Base-by-base conservation (phyloP, 352 stramenopile genomes). In the Phytophthora pinifolia region DNA sequence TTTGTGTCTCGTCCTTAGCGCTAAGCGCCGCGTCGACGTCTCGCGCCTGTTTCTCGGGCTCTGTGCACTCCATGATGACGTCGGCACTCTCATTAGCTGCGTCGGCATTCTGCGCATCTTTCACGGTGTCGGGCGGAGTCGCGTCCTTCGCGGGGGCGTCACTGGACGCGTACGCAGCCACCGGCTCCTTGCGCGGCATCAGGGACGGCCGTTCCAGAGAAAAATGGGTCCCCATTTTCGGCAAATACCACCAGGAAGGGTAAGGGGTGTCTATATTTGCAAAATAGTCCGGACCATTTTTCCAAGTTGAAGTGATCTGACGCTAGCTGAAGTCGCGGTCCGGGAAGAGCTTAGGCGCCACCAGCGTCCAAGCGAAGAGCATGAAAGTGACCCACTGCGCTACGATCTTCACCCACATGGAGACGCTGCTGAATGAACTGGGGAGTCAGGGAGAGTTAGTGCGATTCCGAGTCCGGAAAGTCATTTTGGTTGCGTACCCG, bases 351-450 rank as follows among this genome's bases (percentile, higher is more conserved):
- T 84, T 89, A 2, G 96, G 96, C 1, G 96, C 96, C 3, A 97
- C 41, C 15, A 98, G 68, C 10, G 96, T 98, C 96, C 96, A 99
- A 7, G 88, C 61, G 64, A 98, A 99, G 2, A 99, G 61, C 10
- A 89, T 46, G 32, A 98, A 83, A n/a, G 86, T 92, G 37, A 97
- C 54, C 94, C 96, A 99, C 54, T 98, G 95, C 18, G 89, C 84
- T 9, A 79, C 69, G 66, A 98, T 96, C 35, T 98, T 93, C 50
- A 99, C 92, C 93, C 94, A 98, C 94, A 98, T 98, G 14, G 83
- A 96, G 1, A 95, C 72, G 12, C 83, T 77, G 30, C 88, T 88
- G 39, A 55, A 76, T 3, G 70, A 65, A n/a, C 61, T 79, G 18
- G 15, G 9, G 0, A 4, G 15, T 15, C 13, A 30, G n/a, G 15